Percentiles rank a stretch among this genome's conserved stretches.
Conservation (phyloP, 352 stramenopile species). For the Phytopythium mirpurense region DNA sequence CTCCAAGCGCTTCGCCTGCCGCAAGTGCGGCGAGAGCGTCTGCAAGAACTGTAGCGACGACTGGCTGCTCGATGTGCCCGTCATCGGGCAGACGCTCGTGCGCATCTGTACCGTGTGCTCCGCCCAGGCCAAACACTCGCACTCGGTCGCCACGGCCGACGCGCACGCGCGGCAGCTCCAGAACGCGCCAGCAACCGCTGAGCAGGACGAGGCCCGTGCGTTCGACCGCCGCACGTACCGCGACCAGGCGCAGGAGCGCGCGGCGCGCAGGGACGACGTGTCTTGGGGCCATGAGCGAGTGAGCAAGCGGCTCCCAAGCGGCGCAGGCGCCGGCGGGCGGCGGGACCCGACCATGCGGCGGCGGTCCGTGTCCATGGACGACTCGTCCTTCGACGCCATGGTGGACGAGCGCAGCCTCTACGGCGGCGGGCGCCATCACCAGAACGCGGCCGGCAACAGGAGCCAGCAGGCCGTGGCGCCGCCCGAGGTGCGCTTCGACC, state of each 20-base stretch:
- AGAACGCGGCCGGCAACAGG: too few species aligned
- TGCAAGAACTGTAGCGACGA: conserved; percentile 77
- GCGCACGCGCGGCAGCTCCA: conserved; percentile 2
- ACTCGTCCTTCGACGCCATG: conserved; percentile 3
- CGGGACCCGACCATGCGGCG: conserved; percentile 15
- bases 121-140: conserved; percentile 55
- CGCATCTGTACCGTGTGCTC: conserved; percentile 84
- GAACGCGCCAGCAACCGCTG: conserved; percentile 11
- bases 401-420: conserved; percentile 4
- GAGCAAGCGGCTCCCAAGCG: conserved; percentile 11
- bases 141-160: conserved; percentile 24
- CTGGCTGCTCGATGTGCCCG: conserved; percentile 74
- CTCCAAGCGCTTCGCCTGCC: conserved; percentile 56
- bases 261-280: neutral
- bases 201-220: conserved; percentile 19
- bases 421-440: neutral
- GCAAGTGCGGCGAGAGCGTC: conserved; percentile 73
- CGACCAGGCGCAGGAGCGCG: conserved; percentile 1
- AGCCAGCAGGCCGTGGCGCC: too few species aligned
- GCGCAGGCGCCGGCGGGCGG: conserved; percentile 15
- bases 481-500: conserved; percentile 2
- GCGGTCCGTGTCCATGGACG: conserved; percentile 12
- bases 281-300: neutral
- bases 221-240: conserved; percentile 9
- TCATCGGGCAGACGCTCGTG: conserved; percentile 72